phyloP scores from a whole-genome alignment of 1,139 yeast genomes.

The Taphrina wiesneri region DNA sequence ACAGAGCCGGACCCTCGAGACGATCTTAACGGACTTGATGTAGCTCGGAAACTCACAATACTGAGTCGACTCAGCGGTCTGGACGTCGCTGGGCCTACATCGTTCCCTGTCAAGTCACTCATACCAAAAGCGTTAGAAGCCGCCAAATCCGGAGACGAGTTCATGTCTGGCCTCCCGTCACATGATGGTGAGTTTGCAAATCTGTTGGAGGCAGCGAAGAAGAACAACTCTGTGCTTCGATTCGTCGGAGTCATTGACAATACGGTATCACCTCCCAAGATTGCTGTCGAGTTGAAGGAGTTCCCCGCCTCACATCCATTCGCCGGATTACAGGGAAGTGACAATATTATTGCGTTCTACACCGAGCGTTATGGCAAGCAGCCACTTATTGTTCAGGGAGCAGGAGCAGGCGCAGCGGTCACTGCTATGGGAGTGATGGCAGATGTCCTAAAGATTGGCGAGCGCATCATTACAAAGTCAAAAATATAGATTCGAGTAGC shows the following conservation, averaged over 20 bases:
- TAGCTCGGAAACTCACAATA: slow-evolving; percentile 95
- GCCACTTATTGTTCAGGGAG: slow-evolving; percentile 95
- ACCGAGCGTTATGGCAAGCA: slow-evolving; percentile 80
- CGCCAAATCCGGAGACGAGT: slow-evolving; percentile 50
- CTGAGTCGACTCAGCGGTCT: slow-evolving; percentile 90
- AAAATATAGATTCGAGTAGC: neutral
- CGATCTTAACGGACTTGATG: slow-evolving; percentile 95
- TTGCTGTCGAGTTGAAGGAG: slow-evolving; percentile 83
- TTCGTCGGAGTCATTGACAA: slow-evolving; percentile 90
- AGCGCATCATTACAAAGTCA: slow-evolving; percentile 4
- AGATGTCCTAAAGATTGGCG: slow-evolving; percentile 86
- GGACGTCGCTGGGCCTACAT: slow-evolving; percentile 80
- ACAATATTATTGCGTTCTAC: slow-evolving; percentile 88
- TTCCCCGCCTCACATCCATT: slow-evolving; percentile 83
- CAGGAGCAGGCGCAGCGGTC: slow-evolving; percentile 98
- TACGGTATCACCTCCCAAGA: slow-evolving; percentile 47
- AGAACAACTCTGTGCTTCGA: slow-evolving; percentile 82
- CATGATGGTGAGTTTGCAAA: slow-evolving; percentile 77
- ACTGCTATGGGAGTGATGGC: slow-evolving; percentile 98
- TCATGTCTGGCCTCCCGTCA: slow-evolving; percentile 73
- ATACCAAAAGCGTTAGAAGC: slow-evolving; percentile 85
- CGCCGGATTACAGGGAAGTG: slow-evolving; percentile 92
- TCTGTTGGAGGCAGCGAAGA: slow-evolving; percentile 76
- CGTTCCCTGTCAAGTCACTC: slow-evolving; percentile 93
- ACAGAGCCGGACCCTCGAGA: slow-evolving; percentile 99